Evolutionary conservation across 164 flowering plant genomes (phyloP).

Genomic region (Vitis vinifera): ASM3070453v1 NC_081823.1:886001-886500

Average conservation of each 20-base stretch:
- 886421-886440: too few relatives aligned
- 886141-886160: slow-evolving; percentile 56
- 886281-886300: not conserved
- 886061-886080: too few relatives aligned
- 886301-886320: slow-evolving; percentile 1
- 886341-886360: slow-evolving; percentile 63
- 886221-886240: not conserved
- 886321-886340: slow-evolving; percentile 57
- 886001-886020: too few relatives aligned
- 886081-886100: not conserved
- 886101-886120: not conserved
- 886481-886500: not conserved
- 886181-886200: slow-evolving; percentile 26
- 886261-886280: too few relatives aligned
- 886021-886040: too few relatives aligned
- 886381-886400: slow-evolving; percentile 37
- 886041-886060: too few relatives aligned
- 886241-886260: too few relatives aligned
- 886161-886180: slow-evolving; percentile 33
- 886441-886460: not conserved
- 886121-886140: slow-evolving; percentile 60
- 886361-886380: slow-evolving; percentile 48
- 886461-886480: not conserved
- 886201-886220: slow-evolving; percentile 21
- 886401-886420: slow-evolving; percentile 20